phyloP scores from a whole-genome alignment of 805 yeast genomes.

The Torulaspora maleeae region DNA sequence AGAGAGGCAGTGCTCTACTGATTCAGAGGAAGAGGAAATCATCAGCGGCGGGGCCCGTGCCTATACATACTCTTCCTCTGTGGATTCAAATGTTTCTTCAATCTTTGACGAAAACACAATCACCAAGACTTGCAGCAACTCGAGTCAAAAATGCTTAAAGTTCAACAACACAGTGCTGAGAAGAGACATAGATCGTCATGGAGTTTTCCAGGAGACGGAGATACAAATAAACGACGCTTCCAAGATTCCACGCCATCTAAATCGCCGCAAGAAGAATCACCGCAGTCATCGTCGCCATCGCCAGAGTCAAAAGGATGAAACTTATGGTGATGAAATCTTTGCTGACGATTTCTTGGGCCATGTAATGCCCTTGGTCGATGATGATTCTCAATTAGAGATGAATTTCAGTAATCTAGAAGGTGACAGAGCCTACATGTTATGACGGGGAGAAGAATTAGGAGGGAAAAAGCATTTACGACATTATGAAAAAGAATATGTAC shows the following conservation, averaged over 20 bases:
- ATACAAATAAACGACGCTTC: constrained; percentile 24
- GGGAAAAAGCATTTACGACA: background rate
- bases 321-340: background rate
- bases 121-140: constrained; percentile 7
- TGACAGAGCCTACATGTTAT: background rate
- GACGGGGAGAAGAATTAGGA: background rate
- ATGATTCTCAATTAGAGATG: constrained; percentile 1
- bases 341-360: constrained; percentile 1
- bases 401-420: background rate
- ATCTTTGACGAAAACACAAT: constrained; percentile 23
- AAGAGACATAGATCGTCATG: constrained; percentile 27
- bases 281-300: constrained; percentile 7
- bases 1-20: background rate
- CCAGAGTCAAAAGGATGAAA: constrained; percentile 1
- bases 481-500: constrained; percentile 1
- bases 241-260: constrained; percentile 4
- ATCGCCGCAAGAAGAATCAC: constrained; percentile 3
- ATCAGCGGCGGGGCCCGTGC: constrained; percentile 1
- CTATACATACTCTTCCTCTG: constrained; percentile 21
- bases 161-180: constrained; percentile 26
- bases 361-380: background rate
- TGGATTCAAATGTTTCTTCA: constrained; percentile 26
- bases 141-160: constrained; percentile 18
- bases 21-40: constrained; percentile 6
- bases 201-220: constrained; percentile 20